A percentile compares a stretch with the other conserved stretches of the same genome.
phyloP scores from a whole-genome alignment of 2,329 filamentous ascomycete species.

The Peltaster fructicola region DNA sequence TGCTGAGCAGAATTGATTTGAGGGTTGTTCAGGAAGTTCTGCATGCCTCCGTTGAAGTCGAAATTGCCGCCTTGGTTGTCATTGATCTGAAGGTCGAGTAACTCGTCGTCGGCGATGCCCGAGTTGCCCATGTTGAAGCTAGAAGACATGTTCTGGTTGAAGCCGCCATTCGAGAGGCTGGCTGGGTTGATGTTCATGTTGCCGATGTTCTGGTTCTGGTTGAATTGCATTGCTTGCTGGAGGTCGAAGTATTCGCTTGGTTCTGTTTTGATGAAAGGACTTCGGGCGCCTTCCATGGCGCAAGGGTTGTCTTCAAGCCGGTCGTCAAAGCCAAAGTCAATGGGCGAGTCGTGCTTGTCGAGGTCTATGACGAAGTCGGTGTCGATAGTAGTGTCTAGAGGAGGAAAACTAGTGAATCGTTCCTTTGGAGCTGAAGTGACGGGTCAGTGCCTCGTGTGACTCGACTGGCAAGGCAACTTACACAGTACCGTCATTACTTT shows the following conservation, averaged over 20 bases:
- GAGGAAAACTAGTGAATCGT: slow-evolving; percentile 18
- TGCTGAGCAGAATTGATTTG: slow-evolving; percentile 31
- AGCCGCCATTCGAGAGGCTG: slow-evolving; percentile 57
- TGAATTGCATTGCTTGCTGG: slow-evolving; percentile 18
- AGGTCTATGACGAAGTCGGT: slow-evolving; percentile 9
- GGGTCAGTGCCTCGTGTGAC: slow-evolving; percentile 1
- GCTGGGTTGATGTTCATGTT: slow-evolving; percentile 61
- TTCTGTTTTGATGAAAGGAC: slow-evolving; percentile 51
- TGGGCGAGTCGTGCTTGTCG: slow-evolving; percentile 19
- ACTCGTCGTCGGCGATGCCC: slow-evolving; percentile 72
- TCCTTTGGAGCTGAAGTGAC: slow-evolving; percentile 2
- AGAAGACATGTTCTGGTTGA: slow-evolving; percentile 42
- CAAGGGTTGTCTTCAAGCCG: slow-evolving; percentile 11
- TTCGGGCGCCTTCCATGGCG: slow-evolving; percentile 38
- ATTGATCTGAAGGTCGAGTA: slow-evolving; percentile 49
- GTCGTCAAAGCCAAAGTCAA: slow-evolving; percentile 18
- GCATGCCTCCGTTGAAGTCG: slow-evolving; percentile 31
- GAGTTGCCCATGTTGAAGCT: slow-evolving; percentile 64
- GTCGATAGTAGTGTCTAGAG: slow-evolving; percentile 17
- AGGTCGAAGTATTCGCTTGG: slow-evolving; percentile 44
- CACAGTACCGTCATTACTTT: too few species aligned
- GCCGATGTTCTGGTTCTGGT: slow-evolving; percentile 15
- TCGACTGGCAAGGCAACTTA: too few species aligned
- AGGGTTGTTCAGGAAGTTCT: slow-evolving; percentile 32
- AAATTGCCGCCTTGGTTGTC: slow-evolving; percentile 16